A percentile compares a stretch with the other conserved stretches of the same genome.
Evolutionary conservation across 805 yeast genomes (phyloP).

Genomic region (Yamadazyma laniorum): DNA sequence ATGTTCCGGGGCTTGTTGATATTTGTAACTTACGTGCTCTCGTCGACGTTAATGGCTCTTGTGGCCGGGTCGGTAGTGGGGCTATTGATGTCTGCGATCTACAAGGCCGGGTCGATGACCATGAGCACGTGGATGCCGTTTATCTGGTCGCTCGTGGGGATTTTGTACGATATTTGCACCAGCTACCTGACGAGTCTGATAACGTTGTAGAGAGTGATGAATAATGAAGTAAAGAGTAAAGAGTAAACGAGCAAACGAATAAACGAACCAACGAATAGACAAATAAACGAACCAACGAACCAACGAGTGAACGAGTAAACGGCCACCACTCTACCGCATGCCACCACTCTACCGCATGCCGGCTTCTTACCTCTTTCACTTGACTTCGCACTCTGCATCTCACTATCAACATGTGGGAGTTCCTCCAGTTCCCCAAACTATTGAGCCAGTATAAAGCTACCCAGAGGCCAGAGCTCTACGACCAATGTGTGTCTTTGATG

Average conservation of each 20-base stretch:
- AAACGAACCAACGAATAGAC: no score
- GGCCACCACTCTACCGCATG: no score
- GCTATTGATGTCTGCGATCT: slow-evolving; percentile 68
- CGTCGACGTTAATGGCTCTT: slow-evolving; percentile 66
- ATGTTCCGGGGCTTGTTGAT: slow-evolving; percentile 9
- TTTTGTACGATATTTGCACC: slow-evolving; percentile 63
- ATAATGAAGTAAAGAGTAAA: no score
- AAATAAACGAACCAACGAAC: no score
- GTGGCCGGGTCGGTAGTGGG: slow-evolving; percentile 77
- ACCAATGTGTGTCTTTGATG: slow-evolving; percentile 20
- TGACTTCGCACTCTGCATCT: no score
- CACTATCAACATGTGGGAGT: slow-evolving; percentile 9
- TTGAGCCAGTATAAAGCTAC: slow-evolving; percentile 1
- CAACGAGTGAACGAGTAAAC: no score
- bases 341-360: no score
- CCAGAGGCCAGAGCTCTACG: not conserved
- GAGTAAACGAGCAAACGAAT: no score
- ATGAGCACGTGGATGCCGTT: slow-evolving; percentile 97
- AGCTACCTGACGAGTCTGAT: slow-evolving; percentile 55
- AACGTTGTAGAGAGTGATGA: slow-evolving; percentile 19
- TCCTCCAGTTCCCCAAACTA: slow-evolving; percentile 12
- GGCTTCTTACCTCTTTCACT: no score
- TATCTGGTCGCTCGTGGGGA: slow-evolving; percentile 69
- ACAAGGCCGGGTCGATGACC: slow-evolving; percentile 73
- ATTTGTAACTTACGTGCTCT: slow-evolving; percentile 36